A percentile compares a stretch with the other conserved stretches of the same genome.
Evolutionary conservation across 768 basidiomycete genomes (phyloP).

Genomic region (Trametes villosa): DNA sequence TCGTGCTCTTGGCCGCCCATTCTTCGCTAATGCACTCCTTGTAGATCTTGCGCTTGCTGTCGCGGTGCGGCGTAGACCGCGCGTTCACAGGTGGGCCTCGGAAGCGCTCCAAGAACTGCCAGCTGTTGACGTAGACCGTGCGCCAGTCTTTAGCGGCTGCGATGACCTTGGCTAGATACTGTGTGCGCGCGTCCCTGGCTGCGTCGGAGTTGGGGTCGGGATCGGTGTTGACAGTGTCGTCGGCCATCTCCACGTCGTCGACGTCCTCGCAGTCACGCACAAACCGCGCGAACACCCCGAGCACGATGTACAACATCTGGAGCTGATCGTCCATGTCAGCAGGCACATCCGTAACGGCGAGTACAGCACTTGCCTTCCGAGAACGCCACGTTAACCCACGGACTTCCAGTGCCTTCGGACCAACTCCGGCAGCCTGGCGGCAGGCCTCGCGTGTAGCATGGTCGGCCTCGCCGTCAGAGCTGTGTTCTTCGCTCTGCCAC

Average conservation of each 20-base stretch:
- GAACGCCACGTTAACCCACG: too few relatives aligned
- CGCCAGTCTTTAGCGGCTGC: neutral
- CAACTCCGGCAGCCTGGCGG: too few relatives aligned
- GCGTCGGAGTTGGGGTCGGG: neutral
- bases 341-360: too few relatives aligned
- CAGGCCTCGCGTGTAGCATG: too few relatives aligned
- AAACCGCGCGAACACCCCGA: neutral
- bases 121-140: neutral
- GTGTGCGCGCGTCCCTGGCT: neutral
- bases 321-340: neutral
- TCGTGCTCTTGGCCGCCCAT: neutral
- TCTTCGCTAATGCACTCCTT: neutral
- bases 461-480: too few relatives aligned
- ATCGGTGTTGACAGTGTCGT: neutral
- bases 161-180: neutral
- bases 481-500: too few relatives aligned
- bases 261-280: too few relatives aligned
- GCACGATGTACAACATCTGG: neutral
- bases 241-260: neutral
- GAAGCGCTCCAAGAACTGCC: neutral
- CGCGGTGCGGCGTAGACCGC: neutral
- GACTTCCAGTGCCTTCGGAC: too few relatives aligned
- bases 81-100: neutral
- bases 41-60: neutral
- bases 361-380: too few relatives aligned